Base-by-base conservation (phyloP, 371 early-diverging fungal genomes). In the Mortierella sp. region DNA sequence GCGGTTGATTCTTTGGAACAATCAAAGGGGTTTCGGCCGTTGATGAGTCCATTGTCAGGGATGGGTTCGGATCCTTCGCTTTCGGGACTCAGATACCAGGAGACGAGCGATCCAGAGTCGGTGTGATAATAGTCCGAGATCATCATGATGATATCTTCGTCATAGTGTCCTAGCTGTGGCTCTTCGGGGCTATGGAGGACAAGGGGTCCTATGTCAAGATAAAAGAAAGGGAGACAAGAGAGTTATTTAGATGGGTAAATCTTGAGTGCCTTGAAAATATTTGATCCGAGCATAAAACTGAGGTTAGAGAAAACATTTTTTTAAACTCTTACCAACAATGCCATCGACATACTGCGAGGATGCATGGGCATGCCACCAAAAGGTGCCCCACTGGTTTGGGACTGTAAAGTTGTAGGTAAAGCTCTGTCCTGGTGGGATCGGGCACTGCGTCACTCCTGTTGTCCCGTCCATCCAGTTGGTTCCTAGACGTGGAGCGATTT, bases 31-130 rank as follows among this genome's bases (percentile, higher is more conserved):
- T 76, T 66, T 16, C 70, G 72, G 18, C 84, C 84, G 45, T 84
- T 84, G 66, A 84, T 83, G 52, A 84, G 71, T 46, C 84, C 84
- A 57, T 68, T 83, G 52, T 84, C 82, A 7, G 84, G 84, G 26
- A 83, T 67, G 26, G 83, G 81, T 53, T 74, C 82, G n/a, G 47
- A 60, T 46, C 82, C 82, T 28, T 75, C 25, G 44, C 75, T 75
- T 26, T 70, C 75, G 7, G 64, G 43, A 56, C 72, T 80, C 46
- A 82, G 71, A 53, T 68, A 82, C 68, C 72, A 64, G 37, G 74
- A 60, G 62, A 82, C 66, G 37, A 82, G 80, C 26, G 75, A 30
- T 6, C 64, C 59, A 37, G 82, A 74, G 25, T 74, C 71, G 58
- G 80, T 82, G 25, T 82, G 82, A 57, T 82, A 80, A 58, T 71